Base-by-base conservation (phyloP, 2,329 filamentous ascomycete species). In the Colletotrichum endophyticum region DNA sequence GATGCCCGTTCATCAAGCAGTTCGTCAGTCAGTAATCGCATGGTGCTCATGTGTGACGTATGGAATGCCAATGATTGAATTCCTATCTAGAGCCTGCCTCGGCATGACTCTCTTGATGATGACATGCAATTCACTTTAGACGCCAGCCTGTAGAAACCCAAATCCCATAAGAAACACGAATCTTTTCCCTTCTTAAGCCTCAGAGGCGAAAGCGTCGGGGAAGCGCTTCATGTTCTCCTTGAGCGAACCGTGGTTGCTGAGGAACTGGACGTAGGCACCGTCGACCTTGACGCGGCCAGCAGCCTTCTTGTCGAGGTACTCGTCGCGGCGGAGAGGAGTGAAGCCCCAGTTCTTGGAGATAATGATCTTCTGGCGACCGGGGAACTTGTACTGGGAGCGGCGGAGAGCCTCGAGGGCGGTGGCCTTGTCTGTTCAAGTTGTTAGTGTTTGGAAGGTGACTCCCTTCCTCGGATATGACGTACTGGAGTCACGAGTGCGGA, bases 331-430 rank as follows among this genome's bases (percentile, higher is more conserved):
- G 84, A 99, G 95, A 86, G 96, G 96, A 79, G 97, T 99, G 95
- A 99, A 99, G 83, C 97, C 97, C 97, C 97, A 99, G 94, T 99
- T 99, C 96, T 99, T 99, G 92, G 95, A 98, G 91, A 99, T 94
- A 86, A 99, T 98, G 91, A 99, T 99, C 96, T 99, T 99, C 93
- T 99, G 97, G 91, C 97, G 96, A 89, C 97, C 97, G 82, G 97
- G 97, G 95, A 99, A 99, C 95, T 99, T 99, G 95, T 99, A 98
- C 94, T 98, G 97, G 81, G 96, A 98, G 88, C 97, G 96, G 88
- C 98, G 96, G 88, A 99, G 95, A 86, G 97, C 97, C 94, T 99
- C 97, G 85, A 99, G 96, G 87, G 97, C 97, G 85, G 94, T 93
- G 83, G 94, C 94, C 84, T 96, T 95, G 94, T 97, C 93, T 95